Evolutionary conservation across 179 eudicot genomes (phyloP).

Genomic region (Sideroxylon spinosum): DNA sequence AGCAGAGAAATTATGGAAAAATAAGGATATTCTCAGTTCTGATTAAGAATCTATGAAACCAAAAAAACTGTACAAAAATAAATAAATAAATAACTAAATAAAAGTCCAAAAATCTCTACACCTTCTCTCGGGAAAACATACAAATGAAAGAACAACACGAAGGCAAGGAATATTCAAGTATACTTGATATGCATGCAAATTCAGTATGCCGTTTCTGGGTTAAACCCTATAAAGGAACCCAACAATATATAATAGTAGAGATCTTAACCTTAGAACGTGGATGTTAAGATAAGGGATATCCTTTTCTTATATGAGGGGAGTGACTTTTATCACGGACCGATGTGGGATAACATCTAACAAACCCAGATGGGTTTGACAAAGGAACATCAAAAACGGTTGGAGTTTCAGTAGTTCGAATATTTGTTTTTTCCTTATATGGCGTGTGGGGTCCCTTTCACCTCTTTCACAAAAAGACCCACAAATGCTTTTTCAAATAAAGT

Average conservation of each 20-base stretch:
- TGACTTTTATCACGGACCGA: too few relatives aligned
- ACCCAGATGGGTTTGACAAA: slow-evolving; percentile 28
- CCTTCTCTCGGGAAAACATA: neutral
- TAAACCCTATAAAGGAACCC: too few relatives aligned
- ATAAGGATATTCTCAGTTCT: slow-evolving; percentile 15
- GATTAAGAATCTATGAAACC: slow-evolving; percentile 21
- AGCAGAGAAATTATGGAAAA: slow-evolving; percentile 7
- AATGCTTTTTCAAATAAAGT: slow-evolving; percentile 19
- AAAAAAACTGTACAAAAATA: neutral
- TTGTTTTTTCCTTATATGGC: neutral
- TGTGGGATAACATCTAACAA: too few relatives aligned
- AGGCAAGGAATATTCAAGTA: slow-evolving; percentile 1
- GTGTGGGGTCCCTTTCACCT: slow-evolving; percentile 6
- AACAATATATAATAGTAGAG: too few relatives aligned
- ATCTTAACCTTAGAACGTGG: too few relatives aligned
- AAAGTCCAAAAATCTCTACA: neutral
- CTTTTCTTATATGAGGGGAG: too few relatives aligned
- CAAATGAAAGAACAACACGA: neutral
- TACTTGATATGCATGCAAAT: slow-evolving; percentile 3
- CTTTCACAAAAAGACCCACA: slow-evolving; percentile 15
- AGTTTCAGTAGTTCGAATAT: slow-evolving; percentile 6
- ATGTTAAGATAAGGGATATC: too few relatives aligned
- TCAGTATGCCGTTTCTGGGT: neutral
- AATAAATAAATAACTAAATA: neutral
- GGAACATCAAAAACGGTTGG: slow-evolving; percentile 24